Conservation (phyloP, 2,329 filamentous ascomycete genomes). For the Cladosporium sp. region DNA sequence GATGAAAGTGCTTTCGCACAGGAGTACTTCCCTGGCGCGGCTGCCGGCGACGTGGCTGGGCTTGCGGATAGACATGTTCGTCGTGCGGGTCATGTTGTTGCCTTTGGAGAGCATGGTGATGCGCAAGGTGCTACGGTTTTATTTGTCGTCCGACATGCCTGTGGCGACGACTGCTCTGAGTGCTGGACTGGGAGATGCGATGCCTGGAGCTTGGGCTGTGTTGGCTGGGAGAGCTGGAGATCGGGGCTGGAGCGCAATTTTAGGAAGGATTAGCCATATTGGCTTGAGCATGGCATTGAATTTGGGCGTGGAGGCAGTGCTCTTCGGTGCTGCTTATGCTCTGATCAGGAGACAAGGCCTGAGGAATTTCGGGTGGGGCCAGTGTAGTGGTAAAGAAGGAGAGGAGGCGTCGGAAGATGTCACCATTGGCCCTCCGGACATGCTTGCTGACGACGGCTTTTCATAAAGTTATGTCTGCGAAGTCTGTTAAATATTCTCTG, state of each 20-base stretch:
- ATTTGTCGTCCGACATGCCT: conserved; percentile 24
- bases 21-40: conserved; percentile 29
- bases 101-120: conserved; percentile 32
- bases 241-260: background rate
- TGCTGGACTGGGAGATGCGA: background rate
- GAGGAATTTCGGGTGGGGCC: conserved; percentile 28
- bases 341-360: conserved; percentile 26
- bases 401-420: background rate
- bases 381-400: background rate
- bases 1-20: background rate
- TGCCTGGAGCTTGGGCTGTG: background rate
- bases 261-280: conserved; percentile 26
- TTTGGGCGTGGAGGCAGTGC: conserved; percentile 23
- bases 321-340: conserved; percentile 29
- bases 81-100: conserved; percentile 29
- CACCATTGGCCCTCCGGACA: background rate
- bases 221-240: background rate
- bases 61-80: conserved; percentile 27
- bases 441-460: background rate
- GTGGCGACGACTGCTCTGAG: conserved; percentile 6
- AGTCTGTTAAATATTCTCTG: background rate
- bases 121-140: conserved; percentile 27
- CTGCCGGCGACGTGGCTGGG: conserved; percentile 30
- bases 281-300: conserved; percentile 30
- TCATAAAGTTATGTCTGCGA: background rate